Evolutionary conservation across 139 green algal genomes (phyloP).

Genomic region (Micractinium sp.): DNA sequence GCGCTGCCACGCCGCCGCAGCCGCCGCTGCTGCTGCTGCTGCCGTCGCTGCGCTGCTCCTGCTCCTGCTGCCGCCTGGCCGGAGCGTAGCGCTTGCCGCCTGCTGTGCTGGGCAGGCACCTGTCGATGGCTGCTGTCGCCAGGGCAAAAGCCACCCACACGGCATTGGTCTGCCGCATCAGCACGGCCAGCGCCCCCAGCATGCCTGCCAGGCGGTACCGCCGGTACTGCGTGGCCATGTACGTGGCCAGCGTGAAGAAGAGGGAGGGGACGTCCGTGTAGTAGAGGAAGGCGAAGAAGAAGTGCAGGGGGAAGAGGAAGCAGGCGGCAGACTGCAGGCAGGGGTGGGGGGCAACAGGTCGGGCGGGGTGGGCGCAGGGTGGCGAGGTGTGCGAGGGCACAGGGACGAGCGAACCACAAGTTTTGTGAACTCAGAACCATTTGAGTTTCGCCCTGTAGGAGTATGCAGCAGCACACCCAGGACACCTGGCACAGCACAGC

Average conservation of each 20-base stretch:
- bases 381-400: too few species aligned
- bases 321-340: neutral
- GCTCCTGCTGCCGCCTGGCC: neutral
- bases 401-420: too few species aligned
- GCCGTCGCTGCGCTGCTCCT: conserved; percentile 10
- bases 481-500: too few species aligned
- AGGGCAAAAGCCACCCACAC: conserved; percentile 87
- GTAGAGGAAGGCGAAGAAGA: conserved; percentile 91
- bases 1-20: neutral
- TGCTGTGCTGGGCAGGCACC: neutral
- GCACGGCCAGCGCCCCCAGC: conserved; percentile 61
- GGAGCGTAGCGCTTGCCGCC: neutral
- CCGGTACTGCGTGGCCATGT: conserved; percentile 37
- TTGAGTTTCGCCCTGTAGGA: too few species aligned
- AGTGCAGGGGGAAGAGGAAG: conserved; percentile 79
- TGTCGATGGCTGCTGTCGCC: conserved; percentile 6
- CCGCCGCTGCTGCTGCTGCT: neutral
- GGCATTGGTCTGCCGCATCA: conserved; percentile 91
- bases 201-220: conserved; percentile 33
- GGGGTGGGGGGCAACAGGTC: too few species aligned
- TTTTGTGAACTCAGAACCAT: too few species aligned
- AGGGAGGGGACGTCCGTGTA: conserved; percentile 92
- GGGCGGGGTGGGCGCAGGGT: too few species aligned
- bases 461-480: too few species aligned
- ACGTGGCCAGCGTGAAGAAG: conserved; percentile 67